These are phyloP conservation scores for Hypericum androsaemum DNA, from an alignment of 345 rosid species.

Conservation along the genomic window DNA sequence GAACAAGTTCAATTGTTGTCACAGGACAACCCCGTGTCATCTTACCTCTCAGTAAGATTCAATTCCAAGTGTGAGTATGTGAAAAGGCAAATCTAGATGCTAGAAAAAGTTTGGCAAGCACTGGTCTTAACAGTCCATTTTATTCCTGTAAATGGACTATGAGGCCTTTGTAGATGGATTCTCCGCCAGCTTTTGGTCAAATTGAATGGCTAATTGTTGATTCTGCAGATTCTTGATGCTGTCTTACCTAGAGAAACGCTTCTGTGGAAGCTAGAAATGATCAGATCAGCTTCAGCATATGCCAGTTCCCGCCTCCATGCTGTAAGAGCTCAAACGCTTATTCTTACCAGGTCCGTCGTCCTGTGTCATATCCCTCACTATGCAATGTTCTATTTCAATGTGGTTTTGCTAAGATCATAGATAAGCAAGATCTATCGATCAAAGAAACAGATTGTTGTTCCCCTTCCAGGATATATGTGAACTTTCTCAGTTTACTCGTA, in stretches of 20 bases:
- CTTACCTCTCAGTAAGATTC: constrained; percentile 45
- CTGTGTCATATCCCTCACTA: neutral
- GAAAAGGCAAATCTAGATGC: neutral
- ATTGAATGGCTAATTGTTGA: constrained; percentile 13
- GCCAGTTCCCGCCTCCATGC: constrained; percentile 66
- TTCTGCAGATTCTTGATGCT: constrained; percentile 46
- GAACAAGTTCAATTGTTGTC: constrained; percentile 32
- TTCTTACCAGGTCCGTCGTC: constrained; percentile 45
- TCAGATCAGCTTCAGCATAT: constrained; percentile 48
- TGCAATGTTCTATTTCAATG: neutral
- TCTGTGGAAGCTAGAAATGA: constrained; percentile 67
- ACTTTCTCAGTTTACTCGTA: too few species aligned
- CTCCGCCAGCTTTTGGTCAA: constrained; percentile 6
- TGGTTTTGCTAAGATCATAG: too few species aligned
- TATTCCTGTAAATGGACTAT: too few species aligned
- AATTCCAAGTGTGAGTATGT: neutral
- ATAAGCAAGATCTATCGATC: too few species aligned
- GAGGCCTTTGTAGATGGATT: too few species aligned
- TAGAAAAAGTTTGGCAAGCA: neutral
- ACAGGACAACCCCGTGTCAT: constrained; percentile 38
- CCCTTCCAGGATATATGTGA: too few species aligned
- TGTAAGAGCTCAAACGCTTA: constrained; percentile 52
- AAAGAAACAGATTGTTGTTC: too few species aligned
- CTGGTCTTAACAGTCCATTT: too few species aligned
- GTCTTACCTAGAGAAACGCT: constrained; percentile 58